phyloP scores from a whole-genome alignment of 1,284 basidiomycete species.

The Marasmius fiardii region DNA sequence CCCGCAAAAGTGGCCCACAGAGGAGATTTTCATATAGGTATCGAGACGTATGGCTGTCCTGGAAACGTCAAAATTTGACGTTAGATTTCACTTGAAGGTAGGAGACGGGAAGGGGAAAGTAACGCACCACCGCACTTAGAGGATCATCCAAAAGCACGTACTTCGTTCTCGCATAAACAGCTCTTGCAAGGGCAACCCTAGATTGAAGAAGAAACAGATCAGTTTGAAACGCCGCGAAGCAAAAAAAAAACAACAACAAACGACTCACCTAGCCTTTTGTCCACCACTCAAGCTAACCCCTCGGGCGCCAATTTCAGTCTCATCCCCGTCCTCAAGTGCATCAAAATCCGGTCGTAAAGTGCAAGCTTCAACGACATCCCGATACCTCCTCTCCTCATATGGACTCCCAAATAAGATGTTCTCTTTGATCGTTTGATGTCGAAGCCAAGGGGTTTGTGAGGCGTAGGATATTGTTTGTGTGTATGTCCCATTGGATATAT shows the following conservation, averaged over 20 bases:
- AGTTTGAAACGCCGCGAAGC: no score
- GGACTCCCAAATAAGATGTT: constrained; percentile 61
- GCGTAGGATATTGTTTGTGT: constrained; percentile 80
- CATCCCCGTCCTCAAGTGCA: constrained; percentile 60
- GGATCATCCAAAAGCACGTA: constrained; percentile 17
- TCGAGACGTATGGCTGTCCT: constrained; percentile 76
- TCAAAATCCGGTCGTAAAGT: constrained; percentile 62
- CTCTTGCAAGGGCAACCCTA: constrained; percentile 45
- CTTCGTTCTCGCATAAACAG: constrained; percentile 17
- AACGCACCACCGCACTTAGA: constrained; percentile 15
- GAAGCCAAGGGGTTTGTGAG: constrained; percentile 83
- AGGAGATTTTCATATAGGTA: constrained; percentile 65
- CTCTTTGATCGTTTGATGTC: constrained; percentile 47
- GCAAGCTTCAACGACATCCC: constrained; percentile 53
- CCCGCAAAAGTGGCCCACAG: constrained; percentile 57
- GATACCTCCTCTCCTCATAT: constrained; percentile 50
- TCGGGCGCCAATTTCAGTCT: constrained; percentile 33
- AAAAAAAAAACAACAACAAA: not conserved
- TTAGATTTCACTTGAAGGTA: no score
- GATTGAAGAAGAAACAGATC: constrained; percentile 5
- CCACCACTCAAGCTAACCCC: constrained; percentile 24
- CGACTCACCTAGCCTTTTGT: constrained; percentile 31
- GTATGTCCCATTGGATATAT: no score
- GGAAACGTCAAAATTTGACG: no score
- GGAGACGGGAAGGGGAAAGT: not conserved